phyloP scores from a whole-genome alignment of 2,329 filamentous ascomycete species.

The Fusarium falciforme region DNA sequence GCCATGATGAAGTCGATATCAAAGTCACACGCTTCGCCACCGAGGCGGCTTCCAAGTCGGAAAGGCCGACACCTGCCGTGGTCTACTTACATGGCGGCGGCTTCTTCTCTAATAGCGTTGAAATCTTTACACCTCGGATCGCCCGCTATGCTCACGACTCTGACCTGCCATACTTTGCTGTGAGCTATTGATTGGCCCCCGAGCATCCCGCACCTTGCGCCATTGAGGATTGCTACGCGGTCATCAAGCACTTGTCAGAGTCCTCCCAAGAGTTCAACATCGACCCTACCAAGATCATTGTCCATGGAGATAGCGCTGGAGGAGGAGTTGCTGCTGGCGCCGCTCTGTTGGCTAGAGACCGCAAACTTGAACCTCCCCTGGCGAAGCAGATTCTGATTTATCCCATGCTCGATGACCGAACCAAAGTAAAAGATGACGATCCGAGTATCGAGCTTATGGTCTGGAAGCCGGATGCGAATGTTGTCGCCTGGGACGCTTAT shows the following conservation, averaged over 20 bases:
- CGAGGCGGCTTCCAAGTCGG: background rate
- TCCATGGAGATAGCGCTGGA: slow-evolving; percentile 26
- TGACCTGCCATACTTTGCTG: slow-evolving; percentile 22
- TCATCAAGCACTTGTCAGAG: slow-evolving; percentile 4
- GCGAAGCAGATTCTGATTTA: slow-evolving; percentile 20
- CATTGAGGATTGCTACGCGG: slow-evolving; percentile 23
- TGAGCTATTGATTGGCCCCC: slow-evolving; percentile 23
- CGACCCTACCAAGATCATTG: slow-evolving; percentile 11
- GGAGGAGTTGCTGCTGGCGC: slow-evolving; percentile 16
- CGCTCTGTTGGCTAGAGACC: slow-evolving; percentile 17
- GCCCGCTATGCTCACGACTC: slow-evolving; percentile 13
- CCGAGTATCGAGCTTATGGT: slow-evolving; percentile 15
- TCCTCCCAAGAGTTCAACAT: slow-evolving; percentile 8
- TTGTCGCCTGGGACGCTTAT: slow-evolving; percentile 40
- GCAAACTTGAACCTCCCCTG: background rate
- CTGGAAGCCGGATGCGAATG: slow-evolving; percentile 34
- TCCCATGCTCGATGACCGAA: slow-evolving; percentile 31
- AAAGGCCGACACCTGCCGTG: slow-evolving; percentile 1
- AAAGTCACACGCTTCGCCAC: slow-evolving; percentile 18
- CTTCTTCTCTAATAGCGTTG: slow-evolving; percentile 9
- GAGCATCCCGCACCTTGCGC: slow-evolving; percentile 20
- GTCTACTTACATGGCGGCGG: slow-evolving; percentile 25
- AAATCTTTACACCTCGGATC: slow-evolving; percentile 17
- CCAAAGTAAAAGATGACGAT: background rate
- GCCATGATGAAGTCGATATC: slow-evolving; percentile 7